Conservation (phyloP, 2,329 filamentous ascomycete species). For the Graphilbum fragrans region DNA sequence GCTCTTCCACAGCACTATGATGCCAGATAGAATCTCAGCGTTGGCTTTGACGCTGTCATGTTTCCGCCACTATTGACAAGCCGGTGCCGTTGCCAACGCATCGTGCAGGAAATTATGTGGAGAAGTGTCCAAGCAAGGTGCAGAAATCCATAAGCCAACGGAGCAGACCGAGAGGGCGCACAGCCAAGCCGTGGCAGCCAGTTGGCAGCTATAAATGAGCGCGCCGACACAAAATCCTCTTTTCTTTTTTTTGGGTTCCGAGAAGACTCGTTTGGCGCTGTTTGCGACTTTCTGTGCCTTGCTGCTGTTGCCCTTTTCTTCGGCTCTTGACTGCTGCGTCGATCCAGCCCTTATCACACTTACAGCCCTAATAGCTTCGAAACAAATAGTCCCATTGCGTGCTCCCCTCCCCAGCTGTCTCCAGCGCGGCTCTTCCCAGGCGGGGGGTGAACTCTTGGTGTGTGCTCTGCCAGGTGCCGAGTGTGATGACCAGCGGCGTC, state of each 20-base stretch:
- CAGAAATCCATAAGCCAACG: slow-evolving; percentile 1
- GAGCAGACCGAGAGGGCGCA: not conserved
- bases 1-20: too few relatives aligned
- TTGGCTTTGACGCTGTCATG: slow-evolving; percentile 11
- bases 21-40: too few relatives aligned
- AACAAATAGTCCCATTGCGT: too few relatives aligned
- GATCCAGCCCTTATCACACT: too few relatives aligned
- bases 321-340: too few relatives aligned
- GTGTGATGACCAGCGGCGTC: slow-evolving; percentile 12
- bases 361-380: too few relatives aligned
- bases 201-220: slow-evolving; percentile 4
- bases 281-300: too few relatives aligned
- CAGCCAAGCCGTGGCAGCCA: not conserved
- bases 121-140: slow-evolving; percentile 11
- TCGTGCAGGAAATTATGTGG: slow-evolving; percentile 22
- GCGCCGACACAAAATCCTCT: too few relatives aligned
- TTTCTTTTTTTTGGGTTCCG: too few relatives aligned
- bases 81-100: slow-evolving; percentile 21
- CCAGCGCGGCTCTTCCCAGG: slow-evolving; percentile 16
- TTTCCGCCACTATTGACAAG: slow-evolving; percentile 12
- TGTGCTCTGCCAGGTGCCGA: slow-evolving; percentile 10
- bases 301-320: too few relatives aligned
- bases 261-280: too few relatives aligned
- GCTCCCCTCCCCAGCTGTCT: not conserved
- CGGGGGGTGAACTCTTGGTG: slow-evolving; percentile 13